Evolutionary conservation across 2,329 filamentous ascomycete genomes (phyloP).

Genomic region (Penicillium verrucosum): DNA sequence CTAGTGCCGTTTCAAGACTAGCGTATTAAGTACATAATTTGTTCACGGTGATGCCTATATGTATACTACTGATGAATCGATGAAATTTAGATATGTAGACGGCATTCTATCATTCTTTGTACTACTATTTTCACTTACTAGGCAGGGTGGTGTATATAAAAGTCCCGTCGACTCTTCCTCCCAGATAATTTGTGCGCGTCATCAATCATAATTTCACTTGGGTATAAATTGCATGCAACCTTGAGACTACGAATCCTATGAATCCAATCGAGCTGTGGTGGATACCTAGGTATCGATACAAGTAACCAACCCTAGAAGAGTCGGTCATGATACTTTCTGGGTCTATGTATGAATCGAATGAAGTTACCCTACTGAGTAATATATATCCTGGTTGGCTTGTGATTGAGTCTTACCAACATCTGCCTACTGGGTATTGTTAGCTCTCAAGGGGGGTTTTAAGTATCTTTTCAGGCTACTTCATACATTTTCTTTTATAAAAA

Average conservation of each 20-base stretch:
- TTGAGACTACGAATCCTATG: neutral
- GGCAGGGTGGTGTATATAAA: neutral
- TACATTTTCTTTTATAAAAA: too few relatives aligned
- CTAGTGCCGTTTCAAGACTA: neutral
- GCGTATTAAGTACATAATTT: neutral
- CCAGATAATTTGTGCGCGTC: conserved; percentile 19
- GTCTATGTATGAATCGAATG: neutral
- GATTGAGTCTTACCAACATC: too few relatives aligned
- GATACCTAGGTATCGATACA: neutral
- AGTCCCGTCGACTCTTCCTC: neutral
- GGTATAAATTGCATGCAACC: conserved; percentile 14
- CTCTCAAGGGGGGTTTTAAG: neutral
- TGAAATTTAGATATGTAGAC: neutral
- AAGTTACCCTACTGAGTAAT: neutral
- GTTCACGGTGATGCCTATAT: neutral
- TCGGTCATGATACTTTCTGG: neutral
- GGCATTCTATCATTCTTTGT: too few relatives aligned
- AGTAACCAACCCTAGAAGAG: neutral
- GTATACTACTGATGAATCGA: neutral
- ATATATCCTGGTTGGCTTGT: neutral
- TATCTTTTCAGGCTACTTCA: neutral
- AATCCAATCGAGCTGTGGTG: neutral
- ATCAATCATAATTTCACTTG: conserved; percentile 8
- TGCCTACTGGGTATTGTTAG: neutral
- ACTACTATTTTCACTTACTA: neutral